phyloP scores from a whole-genome alignment of 2,329 filamentous ascomycete species.

The Botrytis aclada region DNA sequence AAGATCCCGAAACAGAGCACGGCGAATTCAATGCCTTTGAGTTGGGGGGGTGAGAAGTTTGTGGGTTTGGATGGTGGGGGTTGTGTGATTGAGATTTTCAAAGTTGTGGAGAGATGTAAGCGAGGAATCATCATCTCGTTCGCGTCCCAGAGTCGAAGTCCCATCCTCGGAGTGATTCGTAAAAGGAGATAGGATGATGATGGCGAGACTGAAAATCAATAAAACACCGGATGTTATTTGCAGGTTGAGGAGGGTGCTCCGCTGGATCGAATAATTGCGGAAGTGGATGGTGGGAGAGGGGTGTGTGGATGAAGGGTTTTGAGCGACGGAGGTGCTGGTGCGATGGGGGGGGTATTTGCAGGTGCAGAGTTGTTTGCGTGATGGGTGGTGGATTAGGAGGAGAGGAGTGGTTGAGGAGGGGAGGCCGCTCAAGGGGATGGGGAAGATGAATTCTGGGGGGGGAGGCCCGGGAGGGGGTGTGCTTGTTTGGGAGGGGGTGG shows the following conservation, averaged over 20 bases:
- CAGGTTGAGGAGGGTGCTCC: background rate
- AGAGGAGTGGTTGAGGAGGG: background rate
- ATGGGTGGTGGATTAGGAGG: background rate
- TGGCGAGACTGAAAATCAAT: background rate
- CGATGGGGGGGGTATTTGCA: background rate
- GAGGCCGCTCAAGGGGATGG: background rate
- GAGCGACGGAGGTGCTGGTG: no score
- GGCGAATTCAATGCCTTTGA: background rate
- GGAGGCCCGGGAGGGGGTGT: no score
- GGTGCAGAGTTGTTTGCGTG: background rate
- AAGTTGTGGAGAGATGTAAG: background rate
- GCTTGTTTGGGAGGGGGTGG: no score
- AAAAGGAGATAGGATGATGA: background rate
- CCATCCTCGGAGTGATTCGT: rapidly evolving
- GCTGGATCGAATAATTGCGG: background rate
- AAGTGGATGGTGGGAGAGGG: background rate
- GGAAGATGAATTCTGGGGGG: background rate
- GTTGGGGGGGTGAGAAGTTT: background rate
- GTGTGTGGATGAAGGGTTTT: background rate
- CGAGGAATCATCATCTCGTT: rapidly evolving
- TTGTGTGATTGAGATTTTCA: background rate
- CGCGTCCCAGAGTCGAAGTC: rapidly evolving
- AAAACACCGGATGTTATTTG: background rate
- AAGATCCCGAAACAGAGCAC: background rate
- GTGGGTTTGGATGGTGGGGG: background rate